phyloP scores from a whole-genome alignment of 2,329 filamentous ascomycete species.

The Pestalotiopsis sp. region DNA sequence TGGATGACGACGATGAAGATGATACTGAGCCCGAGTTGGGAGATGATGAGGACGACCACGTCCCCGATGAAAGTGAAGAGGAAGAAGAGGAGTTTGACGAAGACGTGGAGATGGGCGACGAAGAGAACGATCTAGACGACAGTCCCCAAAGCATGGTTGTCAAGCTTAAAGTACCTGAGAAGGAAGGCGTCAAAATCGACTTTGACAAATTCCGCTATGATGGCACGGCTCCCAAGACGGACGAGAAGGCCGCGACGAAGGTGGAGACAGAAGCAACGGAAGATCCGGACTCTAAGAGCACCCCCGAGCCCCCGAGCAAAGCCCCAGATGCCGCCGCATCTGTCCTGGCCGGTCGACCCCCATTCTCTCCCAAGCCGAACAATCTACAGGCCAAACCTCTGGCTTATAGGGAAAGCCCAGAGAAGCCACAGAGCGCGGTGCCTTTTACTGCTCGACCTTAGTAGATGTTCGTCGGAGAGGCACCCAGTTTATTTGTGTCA shows the following conservation, averaged over 20 bases:
- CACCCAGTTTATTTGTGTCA: not conserved
- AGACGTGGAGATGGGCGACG: constrained; percentile 55
- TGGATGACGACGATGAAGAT: constrained; percentile 47
- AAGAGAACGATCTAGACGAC: constrained; percentile 50
- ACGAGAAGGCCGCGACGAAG: constrained; percentile 9
- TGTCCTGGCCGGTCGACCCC: constrained; percentile 15
- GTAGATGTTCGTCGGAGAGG: not conserved
- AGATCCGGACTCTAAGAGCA: constrained; percentile 24
- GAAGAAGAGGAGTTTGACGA: constrained; percentile 60
- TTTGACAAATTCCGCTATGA: constrained; percentile 31
- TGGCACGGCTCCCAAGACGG: constrained; percentile 20
- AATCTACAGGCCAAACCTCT: constrained; percentile 43
- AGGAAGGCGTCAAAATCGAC: constrained; percentile 36
- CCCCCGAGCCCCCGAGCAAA: constrained; percentile 19
- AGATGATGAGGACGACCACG: constrained; percentile 70
- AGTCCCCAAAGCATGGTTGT: constrained; percentile 67
- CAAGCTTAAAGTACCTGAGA: constrained; percentile 58
- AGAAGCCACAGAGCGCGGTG: constrained; percentile 42
- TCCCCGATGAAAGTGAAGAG: constrained; percentile 50
- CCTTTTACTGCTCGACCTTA: constrained; percentile 15
- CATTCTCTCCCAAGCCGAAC: constrained; percentile 30
- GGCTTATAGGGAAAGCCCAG: constrained; percentile 62
- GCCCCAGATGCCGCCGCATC: constrained; percentile 1
- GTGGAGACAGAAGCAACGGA: constrained; percentile 10
- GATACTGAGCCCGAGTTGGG: constrained; percentile 46